Evolutionary conservation across 257 asterid species (phyloP), one percentile per base, ranked within the genome.

Genomic region (Nemophila menziesii): DNA sequence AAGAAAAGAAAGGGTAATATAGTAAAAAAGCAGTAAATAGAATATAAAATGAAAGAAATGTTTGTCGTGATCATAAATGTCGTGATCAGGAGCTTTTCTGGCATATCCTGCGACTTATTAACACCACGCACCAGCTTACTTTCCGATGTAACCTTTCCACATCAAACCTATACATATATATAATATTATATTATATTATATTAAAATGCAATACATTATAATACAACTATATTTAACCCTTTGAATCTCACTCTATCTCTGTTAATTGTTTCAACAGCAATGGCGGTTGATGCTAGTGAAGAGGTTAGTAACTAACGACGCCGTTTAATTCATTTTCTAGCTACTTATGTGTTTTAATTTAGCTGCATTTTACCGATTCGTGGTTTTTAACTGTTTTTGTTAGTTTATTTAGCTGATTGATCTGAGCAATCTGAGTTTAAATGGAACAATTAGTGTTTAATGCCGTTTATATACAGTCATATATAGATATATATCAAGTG

Each of bases 241-340:
- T 16, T 52, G 16, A 8, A 27, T 7, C 15, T 54, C 17, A 18
- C 33, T 10, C 42, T 5, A 3, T 33, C 26, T 16, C 20, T 49
- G 36, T 27, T 48, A 20, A 19, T 29, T 51, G 12, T 40, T 8
- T 4, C 6, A 18, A 41, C 12, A 12, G 46, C 46, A 41, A 70
- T 70, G 77, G 48, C 59, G 44, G 67, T 57, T 40, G 58, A 65
- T 39, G 59, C 73, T 13, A 37, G 44, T 49, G 54, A 58, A 22
- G 62, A 61, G 64, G 70, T 65, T 50, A 48, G 46, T 27, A 14
- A 34, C 41, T 51, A 15, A 7, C 40, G 27, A 33, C 16, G 4
- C 4, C 24, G 36, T 18, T 26, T 5, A 27, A 8, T 18, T 11
- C 8, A 15, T 10, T 42, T 8, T 21, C 27, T 19, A n/a, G 1